Evolutionary conservation across 1,284 basidiomycete genomes (phyloP), one percentile per base, ranked within the genome.

Genomic region (Anthracocystis panici-leucophaei): DNA sequence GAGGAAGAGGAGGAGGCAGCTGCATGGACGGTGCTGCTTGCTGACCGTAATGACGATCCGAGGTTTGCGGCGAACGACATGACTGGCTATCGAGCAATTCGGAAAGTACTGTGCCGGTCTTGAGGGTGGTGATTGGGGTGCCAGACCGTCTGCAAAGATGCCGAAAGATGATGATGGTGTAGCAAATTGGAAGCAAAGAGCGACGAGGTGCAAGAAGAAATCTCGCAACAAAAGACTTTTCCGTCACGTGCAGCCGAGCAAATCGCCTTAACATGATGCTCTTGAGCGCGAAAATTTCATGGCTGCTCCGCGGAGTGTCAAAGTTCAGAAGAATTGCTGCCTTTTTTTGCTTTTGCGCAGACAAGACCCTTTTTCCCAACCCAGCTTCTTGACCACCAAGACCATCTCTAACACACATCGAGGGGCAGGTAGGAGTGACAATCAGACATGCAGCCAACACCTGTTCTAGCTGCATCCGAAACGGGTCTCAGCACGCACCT

Each of bases 21-120:
- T 42, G 49, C 49, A 57, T 35, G 48, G 54, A 20, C 21, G 21
- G 29, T 54, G 48, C 54, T 62, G 50, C 33, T 45, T 8, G 66
- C 66, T 41, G 66, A 51, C 46, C 66, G 56, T 45, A 63, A 59
- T 23, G 58, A 71, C 57, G 68, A 57, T 27, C 51, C 55, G 40
- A 65, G 51, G 23, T 46, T 41, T 48, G 68, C 42, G 20, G 58
- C 57, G 41, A 65, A 51, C 7, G 60, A 64, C 66, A 69, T 69
- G 21, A n/a, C 40, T 38, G 16, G 10, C 3, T 29, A 38, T 9
- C 6, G 18, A 14, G 41, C 18, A 6, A 6, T 38, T 1, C 11
- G 1, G 38, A 23, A 2, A 11, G 23, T 44, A 20, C 29, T 35
- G 53, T 21, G 46, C 3, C 20, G 10, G 27, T 42, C 29, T 35